phyloP scores from a whole-genome alignment of 139 green algal genomes.

The Picochlorum sp. region DNA sequence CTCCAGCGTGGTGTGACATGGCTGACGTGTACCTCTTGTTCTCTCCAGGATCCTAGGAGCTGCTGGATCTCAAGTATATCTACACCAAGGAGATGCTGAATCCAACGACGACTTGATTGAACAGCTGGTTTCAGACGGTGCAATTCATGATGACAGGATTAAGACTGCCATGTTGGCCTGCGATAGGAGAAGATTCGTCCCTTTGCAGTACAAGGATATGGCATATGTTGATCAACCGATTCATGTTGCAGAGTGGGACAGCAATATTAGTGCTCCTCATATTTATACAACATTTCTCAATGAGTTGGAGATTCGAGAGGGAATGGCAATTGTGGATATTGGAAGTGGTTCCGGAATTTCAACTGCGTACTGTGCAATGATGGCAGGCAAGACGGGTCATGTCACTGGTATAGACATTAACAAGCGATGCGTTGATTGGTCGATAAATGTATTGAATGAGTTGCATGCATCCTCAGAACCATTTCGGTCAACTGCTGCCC shows the following conservation, averaged over 20 bases:
- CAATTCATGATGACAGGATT: conserved; percentile 37
- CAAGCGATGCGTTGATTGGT: conserved; percentile 8
- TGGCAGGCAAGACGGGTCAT: conserved; percentile 25
- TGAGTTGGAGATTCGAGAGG: conserved; percentile 38
- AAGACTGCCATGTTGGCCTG: conserved; percentile 41
- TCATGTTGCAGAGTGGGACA: conserved; percentile 34
- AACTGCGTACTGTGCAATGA: conserved; percentile 36
- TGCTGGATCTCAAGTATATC: background rate
- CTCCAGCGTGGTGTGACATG: too few species aligned
- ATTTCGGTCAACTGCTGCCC: conserved; percentile 11
- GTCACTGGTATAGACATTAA: conserved; percentile 48
- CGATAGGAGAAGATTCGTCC: conserved; percentile 53
- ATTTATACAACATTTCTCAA: conserved; percentile 53
- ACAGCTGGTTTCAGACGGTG: conserved; percentile 31
- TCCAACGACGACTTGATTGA: conserved; percentile 50
- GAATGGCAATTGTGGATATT: conserved; percentile 48
- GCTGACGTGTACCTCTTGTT: background rate
- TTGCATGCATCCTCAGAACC: conserved; percentile 22
- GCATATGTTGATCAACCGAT: conserved; percentile 60
- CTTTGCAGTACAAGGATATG: conserved; percentile 31
- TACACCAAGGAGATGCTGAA: conserved; percentile 19
- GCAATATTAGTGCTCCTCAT: conserved; percentile 74
- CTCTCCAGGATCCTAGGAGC: background rate
- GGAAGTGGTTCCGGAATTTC: conserved; percentile 54
- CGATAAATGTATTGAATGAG: conserved; percentile 27